Conservation (phyloP, 768 basidiomycete species). For the Sporobolomyces pararoseus region DNA sequence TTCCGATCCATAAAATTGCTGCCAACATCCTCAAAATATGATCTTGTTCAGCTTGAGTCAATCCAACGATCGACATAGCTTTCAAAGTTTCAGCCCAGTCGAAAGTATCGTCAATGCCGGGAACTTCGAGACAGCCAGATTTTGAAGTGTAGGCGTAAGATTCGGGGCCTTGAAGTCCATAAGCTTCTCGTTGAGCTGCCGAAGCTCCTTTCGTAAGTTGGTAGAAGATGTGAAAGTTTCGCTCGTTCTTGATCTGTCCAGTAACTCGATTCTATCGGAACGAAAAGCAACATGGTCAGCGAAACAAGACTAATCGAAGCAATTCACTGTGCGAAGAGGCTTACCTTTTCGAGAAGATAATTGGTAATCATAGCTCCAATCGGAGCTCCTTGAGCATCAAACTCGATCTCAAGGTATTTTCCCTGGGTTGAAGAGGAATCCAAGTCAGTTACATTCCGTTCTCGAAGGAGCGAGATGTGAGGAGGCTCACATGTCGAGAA, state of each 20-base stretch:
- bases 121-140: conserved; percentile 86
- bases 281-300: neutral
- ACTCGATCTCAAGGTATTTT: conserved; percentile 99
- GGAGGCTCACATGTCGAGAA: conserved; percentile 87
- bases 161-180: conserved; percentile 92
- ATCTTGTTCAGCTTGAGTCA: conserved; percentile 75
- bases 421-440: conserved; percentile 57
- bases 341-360: conserved; percentile 92
- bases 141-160: conserved; percentile 88
- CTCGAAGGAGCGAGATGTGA: no score
- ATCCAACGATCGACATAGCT: conserved; percentile 89
- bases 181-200: conserved; percentile 82
- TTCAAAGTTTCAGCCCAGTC: conserved; percentile 89
- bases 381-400: conserved; percentile 85
- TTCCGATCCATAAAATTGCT: conserved; percentile 89
- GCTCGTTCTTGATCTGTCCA: conserved; percentile 90
- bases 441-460: no score
- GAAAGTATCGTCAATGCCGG: conserved; percentile 79
- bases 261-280: conserved; percentile 62
- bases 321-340: no score
- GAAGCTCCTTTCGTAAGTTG: conserved; percentile 96
- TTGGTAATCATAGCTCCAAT: conserved; percentile 98
- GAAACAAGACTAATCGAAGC: no score
- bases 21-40: conserved; percentile 93
- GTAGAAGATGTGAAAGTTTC: conserved; percentile 99